Evolutionary conservation across 495 filamentous ascomycete species (phyloP).

Genomic region (Talaromyces trachyspermus): DNA sequence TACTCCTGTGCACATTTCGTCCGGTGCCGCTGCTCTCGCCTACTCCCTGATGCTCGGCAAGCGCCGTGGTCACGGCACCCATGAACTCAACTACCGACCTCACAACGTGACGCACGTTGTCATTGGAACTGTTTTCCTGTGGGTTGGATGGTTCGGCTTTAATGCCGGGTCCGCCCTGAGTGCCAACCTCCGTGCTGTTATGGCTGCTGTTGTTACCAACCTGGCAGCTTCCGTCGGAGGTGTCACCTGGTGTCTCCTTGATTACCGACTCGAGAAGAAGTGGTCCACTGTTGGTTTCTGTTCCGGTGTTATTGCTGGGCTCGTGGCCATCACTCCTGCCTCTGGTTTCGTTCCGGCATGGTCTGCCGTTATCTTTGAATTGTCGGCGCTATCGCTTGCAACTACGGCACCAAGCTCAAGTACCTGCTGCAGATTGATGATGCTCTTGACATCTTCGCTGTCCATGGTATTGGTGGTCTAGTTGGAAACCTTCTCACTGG

Average conservation of each 20-base stretch:
- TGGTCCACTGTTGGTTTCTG: constrained; percentile 98
- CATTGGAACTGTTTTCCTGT: constrained; percentile 94
- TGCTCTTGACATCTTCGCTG: constrained; percentile 89
- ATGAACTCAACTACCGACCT: constrained; percentile 91
- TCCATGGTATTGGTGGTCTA: constrained; percentile 79
- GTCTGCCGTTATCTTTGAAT: constrained; percentile 90
- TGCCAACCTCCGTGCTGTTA: constrained; percentile 73
- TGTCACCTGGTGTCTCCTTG: constrained; percentile 91
- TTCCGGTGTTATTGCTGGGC: constrained; percentile 84
- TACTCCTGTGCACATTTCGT: constrained; percentile 92
- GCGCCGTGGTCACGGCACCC: constrained; percentile 73
- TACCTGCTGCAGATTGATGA: constrained; percentile 83
- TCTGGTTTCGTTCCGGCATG: constrained; percentile 88
- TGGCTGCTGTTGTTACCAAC: constrained; percentile 53
- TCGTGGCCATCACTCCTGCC: constrained; percentile 90
- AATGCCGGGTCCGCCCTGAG: constrained; percentile 89
- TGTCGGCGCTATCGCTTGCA: constrained; percentile 75
- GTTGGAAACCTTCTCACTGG: constrained; percentile 86
- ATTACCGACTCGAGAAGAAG: constrained; percentile 89
- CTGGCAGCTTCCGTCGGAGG: constrained; percentile 61
- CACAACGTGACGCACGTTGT: constrained; percentile 98
- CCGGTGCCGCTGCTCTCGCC: constrained; percentile 82
- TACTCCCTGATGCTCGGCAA: constrained; percentile 80
- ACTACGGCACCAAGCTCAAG: constrained; percentile 96
- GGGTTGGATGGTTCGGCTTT: constrained; percentile 99